These are phyloP conservation scores for Cadophora sp. DNA, from an alignment of 2,329 filamentous ascomycete species.

Conservation along the genomic window DNA sequence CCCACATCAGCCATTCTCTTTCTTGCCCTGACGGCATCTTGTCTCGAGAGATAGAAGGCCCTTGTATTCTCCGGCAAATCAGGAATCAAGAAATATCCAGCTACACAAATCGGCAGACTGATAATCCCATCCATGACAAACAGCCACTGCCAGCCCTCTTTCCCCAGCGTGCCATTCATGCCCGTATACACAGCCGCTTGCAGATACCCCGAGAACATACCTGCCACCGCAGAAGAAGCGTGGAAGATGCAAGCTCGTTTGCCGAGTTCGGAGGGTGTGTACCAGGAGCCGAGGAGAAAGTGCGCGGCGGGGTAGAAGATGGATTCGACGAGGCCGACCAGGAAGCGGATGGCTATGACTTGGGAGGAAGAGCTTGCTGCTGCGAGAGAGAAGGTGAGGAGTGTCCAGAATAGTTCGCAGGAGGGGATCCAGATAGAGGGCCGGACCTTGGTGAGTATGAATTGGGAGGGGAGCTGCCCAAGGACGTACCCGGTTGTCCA, in stretches of 20 bases:
- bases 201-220: slow-evolving; percentile 53
- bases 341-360: slow-evolving; percentile 51
- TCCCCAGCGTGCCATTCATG: slow-evolving; percentile 47
- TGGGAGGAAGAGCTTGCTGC: slow-evolving; percentile 42
- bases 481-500: slow-evolving; percentile 64
- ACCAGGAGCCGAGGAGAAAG: slow-evolving; percentile 51
- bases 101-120: slow-evolving; percentile 41
- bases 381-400: slow-evolving; percentile 47
- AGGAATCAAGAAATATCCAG: slow-evolving; percentile 41
- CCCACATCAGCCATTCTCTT: slow-evolving; percentile 40
- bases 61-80: slow-evolving; percentile 40
- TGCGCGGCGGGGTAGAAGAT: slow-evolving; percentile 41
- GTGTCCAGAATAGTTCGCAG: slow-evolving; percentile 48
- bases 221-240: slow-evolving; percentile 46
- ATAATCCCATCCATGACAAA: slow-evolving; percentile 53
- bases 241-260: slow-evolving; percentile 53
- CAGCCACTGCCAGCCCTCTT: slow-evolving; percentile 54
- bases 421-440: slow-evolving; percentile 53
- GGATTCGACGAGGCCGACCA: slow-evolving; percentile 46
- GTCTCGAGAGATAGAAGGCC: slow-evolving; percentile 36
- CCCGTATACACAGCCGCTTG: slow-evolving; percentile 51
- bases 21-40: slow-evolving; percentile 33
- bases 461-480: slow-evolving; percentile 48
- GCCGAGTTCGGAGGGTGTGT: slow-evolving; percentile 50
- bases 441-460: slow-evolving; percentile 50